Evolutionary conservation across 768 basidiomycete genomes (phyloP).

Genomic region (Phanerodontia chrysosporium): DNA sequence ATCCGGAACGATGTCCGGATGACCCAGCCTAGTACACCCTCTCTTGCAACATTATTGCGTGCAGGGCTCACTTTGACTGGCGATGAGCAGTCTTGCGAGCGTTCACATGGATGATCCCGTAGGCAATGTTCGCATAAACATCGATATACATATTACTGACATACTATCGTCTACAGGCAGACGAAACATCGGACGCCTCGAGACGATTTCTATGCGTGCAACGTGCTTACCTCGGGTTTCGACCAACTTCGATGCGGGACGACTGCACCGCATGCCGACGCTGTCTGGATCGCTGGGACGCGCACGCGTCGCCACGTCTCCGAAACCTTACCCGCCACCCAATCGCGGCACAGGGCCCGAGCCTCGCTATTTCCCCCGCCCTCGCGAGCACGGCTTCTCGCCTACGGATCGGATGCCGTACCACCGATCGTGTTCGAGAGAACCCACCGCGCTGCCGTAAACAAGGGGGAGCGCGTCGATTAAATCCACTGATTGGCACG

Average conservation of each 20-base stretch:
- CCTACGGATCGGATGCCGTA: not conserved
- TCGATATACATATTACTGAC: no score
- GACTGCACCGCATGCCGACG: not conserved
- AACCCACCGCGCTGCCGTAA: not conserved
- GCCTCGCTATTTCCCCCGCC: not conserved
- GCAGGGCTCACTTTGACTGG: no score
- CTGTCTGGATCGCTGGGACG: no score
- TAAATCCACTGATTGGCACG: not conserved
- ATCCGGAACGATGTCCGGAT: not conserved
- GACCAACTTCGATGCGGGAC: not conserved
- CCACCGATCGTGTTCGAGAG: not conserved
- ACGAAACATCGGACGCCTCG: no score
- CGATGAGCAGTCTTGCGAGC: no score
- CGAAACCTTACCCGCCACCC: not conserved
- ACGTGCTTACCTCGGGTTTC: no score
- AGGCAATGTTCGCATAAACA: no score
- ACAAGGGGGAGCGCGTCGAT: not conserved
- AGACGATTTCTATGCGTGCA: no score
- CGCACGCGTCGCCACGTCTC: not conserved
- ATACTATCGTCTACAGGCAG: no score
- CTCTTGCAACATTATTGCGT: no score
- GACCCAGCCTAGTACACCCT: not conserved
- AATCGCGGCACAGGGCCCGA: not conserved
- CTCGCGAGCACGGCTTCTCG: not conserved
- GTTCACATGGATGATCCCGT: no score